phyloP scores from a whole-genome alignment of 1,284 basidiomycete species.

The Kalmanozyma brasiliensis region DNA sequence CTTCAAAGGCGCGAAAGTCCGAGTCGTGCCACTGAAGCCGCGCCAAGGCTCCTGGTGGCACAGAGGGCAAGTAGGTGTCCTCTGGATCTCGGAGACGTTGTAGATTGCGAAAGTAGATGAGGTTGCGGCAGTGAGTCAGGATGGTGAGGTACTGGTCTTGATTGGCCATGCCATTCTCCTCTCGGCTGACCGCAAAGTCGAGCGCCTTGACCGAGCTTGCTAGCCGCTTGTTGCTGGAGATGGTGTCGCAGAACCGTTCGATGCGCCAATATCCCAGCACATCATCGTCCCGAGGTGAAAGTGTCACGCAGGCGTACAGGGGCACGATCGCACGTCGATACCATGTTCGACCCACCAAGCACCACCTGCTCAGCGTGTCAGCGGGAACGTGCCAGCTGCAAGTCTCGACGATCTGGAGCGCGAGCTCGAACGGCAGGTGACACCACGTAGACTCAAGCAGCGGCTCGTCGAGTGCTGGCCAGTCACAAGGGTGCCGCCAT shows the following conservation, averaged over 20 bases:
- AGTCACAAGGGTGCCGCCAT: constrained; percentile 26
- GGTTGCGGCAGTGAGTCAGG: constrained; percentile 31
- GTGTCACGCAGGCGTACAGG: constrained; percentile 27
- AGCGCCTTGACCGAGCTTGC: constrained; percentile 31
- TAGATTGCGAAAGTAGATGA: constrained; percentile 44
- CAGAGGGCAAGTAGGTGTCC: constrained; percentile 31
- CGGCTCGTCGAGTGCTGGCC: constrained; percentile 18
- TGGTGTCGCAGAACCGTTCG: constrained; percentile 38
- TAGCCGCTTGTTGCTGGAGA: constrained; percentile 26
- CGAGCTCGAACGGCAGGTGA: constrained; percentile 24
- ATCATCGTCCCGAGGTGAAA: constrained; percentile 35
- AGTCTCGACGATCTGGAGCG: constrained; percentile 26
- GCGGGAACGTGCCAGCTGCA: constrained; percentile 29
- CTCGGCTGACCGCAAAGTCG: constrained; percentile 42
- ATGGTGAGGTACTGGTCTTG: constrained; percentile 38
- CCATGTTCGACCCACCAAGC: constrained; percentile 29
- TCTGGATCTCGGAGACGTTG: constrained; percentile 28
- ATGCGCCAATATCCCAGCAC: constrained; percentile 24
- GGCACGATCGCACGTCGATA: constrained; percentile 16
- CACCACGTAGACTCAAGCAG: constrained; percentile 25
- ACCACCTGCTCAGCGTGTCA: constrained; percentile 26
- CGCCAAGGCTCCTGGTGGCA: constrained; percentile 25
- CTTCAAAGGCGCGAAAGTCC: constrained; percentile 36
- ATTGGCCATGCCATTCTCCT: constrained; percentile 33
- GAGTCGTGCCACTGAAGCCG: constrained; percentile 36